A percentile compares a stretch with the other conserved stretches of the same genome.
phyloP scores from a whole-genome alignment of 306 rosid species.

The Cucurbita ficifolia region DNA sequence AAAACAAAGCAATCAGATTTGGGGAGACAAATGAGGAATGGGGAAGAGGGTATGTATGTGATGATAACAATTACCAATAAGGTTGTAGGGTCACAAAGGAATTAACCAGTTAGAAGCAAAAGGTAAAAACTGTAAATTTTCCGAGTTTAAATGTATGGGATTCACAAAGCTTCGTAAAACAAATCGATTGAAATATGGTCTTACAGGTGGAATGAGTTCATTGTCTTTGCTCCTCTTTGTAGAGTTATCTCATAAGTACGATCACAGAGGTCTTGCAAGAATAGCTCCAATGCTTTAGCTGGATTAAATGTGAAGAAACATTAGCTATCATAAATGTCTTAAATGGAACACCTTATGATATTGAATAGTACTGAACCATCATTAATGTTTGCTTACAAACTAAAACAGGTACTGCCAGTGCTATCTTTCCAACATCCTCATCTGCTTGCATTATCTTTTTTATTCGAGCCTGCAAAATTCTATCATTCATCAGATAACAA shows the following conservation, averaged over 20 bases:
- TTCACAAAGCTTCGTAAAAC: neutral
- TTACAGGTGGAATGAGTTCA: slow-evolving; percentile 94
- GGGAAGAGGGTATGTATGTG: neutral
- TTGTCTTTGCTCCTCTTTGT: slow-evolving; percentile 93
- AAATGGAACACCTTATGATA: neutral
- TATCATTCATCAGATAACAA: slow-evolving; percentile 13
- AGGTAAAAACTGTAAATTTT: neutral
- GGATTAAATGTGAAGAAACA: slow-evolving; percentile 19
- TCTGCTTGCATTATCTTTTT: slow-evolving; percentile 99
- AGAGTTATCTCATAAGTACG: slow-evolving; percentile 91
- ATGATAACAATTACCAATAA: neutral
- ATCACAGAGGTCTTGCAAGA: slow-evolving; percentile 96
- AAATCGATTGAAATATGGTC: slow-evolving; percentile 7
- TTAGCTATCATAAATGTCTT: neutral
- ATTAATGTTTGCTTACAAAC: slow-evolving; percentile 48
- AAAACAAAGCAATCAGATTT: neutral
- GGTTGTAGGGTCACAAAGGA: neutral
- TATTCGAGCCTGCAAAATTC: slow-evolving; percentile 58
- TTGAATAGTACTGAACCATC: slow-evolving; percentile 5
- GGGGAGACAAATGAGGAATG: neutral
- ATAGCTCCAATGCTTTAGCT: slow-evolving; percentile 92
- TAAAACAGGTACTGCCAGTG: slow-evolving; percentile 90
- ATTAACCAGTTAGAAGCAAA: neutral
- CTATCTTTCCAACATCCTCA: slow-evolving; percentile 94
- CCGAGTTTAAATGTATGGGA: neutral